phyloP scores from a whole-genome alignment of 2,329 filamentous ascomycete species.

The Pseudonectria foliicola region DNA sequence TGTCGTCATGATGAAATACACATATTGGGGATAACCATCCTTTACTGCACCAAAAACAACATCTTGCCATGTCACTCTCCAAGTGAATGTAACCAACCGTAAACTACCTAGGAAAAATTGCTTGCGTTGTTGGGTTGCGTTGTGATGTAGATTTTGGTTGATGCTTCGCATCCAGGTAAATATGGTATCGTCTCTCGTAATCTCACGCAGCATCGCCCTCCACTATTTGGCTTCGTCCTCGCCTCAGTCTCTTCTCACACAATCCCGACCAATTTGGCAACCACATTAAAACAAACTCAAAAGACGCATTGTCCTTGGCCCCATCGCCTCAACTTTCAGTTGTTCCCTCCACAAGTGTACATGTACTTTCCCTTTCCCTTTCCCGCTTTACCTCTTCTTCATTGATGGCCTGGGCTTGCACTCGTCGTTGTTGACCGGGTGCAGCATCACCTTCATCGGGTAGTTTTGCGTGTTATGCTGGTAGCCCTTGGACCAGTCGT shows the following conservation, averaged over 20 bases:
- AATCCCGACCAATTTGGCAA: slow-evolving; percentile 5
- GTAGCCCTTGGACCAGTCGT: slow-evolving; percentile 98
- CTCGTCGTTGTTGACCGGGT: slow-evolving; percentile 60
- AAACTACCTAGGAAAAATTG: no score
- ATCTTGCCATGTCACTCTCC: no score
- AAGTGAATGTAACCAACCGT: no score
- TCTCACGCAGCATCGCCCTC: slow-evolving; percentile 9
- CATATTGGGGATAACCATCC: no score
- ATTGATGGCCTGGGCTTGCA: slow-evolving; percentile 54
- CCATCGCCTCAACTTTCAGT: slow-evolving; percentile 1
- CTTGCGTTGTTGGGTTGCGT: slow-evolving; percentile 1
- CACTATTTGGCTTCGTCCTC: slow-evolving; percentile 3
- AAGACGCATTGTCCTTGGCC: slow-evolving; percentile 8
- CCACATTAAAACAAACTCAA: slow-evolving; percentile 6
- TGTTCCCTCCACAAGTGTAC: slow-evolving; percentile 1
- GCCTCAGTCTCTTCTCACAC: slow-evolving; percentile 8
- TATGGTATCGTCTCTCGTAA: slow-evolving; percentile 26
- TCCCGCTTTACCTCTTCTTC: slow-evolving; percentile 51
- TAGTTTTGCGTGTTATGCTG: slow-evolving; percentile 68
- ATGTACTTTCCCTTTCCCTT: background rate
- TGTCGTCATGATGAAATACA: background rate
- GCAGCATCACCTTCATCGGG: slow-evolving; percentile 78
- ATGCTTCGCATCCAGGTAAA: slow-evolving; percentile 13
- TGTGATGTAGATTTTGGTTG: slow-evolving; percentile 6
- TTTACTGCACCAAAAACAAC: no score